Conservation (phyloP, 2,329 filamentous ascomycete species). For the Uncinocarpus reesii region DNA sequence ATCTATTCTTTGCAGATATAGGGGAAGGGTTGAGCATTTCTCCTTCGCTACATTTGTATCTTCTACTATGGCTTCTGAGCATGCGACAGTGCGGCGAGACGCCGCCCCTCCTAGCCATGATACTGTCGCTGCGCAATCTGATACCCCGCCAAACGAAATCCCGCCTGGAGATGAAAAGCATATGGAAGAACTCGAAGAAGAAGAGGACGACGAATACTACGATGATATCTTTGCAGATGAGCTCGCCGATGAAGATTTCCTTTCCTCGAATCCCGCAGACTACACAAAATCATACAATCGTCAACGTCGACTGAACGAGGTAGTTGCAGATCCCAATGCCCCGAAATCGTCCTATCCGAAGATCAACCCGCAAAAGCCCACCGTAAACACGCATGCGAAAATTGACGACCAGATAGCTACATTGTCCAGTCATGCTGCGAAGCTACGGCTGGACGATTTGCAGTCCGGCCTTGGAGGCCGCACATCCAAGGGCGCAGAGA, state of each 20-base stretch:
- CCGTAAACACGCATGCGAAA: conserved; percentile 65
- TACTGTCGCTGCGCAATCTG: background rate
- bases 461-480: conserved; percentile 45
- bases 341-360: conserved; percentile 53
- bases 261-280: conserved; percentile 51
- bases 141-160: conserved; percentile 6
- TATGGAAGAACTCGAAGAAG: conserved; percentile 36
- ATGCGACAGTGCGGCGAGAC: background rate
- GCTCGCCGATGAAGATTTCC: conserved; percentile 46
- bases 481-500: conserved; percentile 49
- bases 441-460: conserved; percentile 65
- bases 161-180: background rate
- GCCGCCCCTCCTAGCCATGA: background rate
- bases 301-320: conserved; percentile 57
- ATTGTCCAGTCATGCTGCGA: conserved; percentile 73
- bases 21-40: no score
- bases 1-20: background rate
- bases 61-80: conserved; percentile 2
- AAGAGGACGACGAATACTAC: conserved; percentile 53
- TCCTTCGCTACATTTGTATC: no score
- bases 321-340: conserved; percentile 36
- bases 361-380: conserved; percentile 67
- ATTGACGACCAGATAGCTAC: conserved; percentile 81
- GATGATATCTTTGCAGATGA: conserved; percentile 48
- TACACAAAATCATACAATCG: conserved; percentile 83